phyloP scores from a whole-genome alignment of 495 filamentous ascomycete genomes.

The Immersiella caudata region DNA sequence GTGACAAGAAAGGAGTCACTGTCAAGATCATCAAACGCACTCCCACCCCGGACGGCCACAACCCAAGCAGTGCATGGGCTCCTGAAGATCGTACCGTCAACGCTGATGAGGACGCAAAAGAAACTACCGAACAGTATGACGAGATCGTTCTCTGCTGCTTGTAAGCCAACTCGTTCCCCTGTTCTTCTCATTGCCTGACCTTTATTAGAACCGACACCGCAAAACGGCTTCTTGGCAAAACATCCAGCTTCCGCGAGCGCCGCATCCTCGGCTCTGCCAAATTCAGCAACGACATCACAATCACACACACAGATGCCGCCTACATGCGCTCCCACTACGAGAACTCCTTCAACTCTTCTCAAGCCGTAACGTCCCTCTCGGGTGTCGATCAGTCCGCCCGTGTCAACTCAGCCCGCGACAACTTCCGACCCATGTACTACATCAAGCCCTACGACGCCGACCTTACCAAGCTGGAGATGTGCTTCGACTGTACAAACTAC shows the following conservation, averaged over 20 bases:
- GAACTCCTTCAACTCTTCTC: slow-evolving; percentile 58
- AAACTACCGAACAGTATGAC: slow-evolving; percentile 58
- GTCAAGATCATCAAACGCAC: slow-evolving; percentile 43
- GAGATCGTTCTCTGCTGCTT: slow-evolving; percentile 75
- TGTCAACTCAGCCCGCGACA: slow-evolving; percentile 30
- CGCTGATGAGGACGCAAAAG: slow-evolving; percentile 32
- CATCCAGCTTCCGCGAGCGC: slow-evolving; percentile 65
- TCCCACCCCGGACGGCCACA: slow-evolving; percentile 36
- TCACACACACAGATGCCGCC: slow-evolving; percentile 74
- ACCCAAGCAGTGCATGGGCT: slow-evolving; percentile 39
- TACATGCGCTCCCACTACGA: slow-evolving; percentile 82
- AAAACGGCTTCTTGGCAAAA: slow-evolving; percentile 62
- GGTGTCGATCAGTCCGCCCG: slow-evolving; percentile 39
- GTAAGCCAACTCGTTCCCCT: neutral
- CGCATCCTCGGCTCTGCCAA: slow-evolving; percentile 72
- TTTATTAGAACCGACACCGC: slow-evolving; percentile 64
- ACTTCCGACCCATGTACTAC: slow-evolving; percentile 80
- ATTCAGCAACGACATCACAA: slow-evolving; percentile 81
- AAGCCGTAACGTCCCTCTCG: slow-evolving; percentile 29
- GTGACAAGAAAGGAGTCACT: slow-evolving; percentile 61
- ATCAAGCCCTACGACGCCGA: slow-evolving; percentile 69
- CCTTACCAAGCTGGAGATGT: slow-evolving; percentile 77
- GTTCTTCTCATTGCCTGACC: neutral
- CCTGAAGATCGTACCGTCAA: slow-evolving; percentile 23
- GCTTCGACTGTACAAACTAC: slow-evolving; percentile 84